Conservation (phyloP, 2,329 filamentous ascomycete genomes). For the Scleromitrula shiraiana region DNA sequence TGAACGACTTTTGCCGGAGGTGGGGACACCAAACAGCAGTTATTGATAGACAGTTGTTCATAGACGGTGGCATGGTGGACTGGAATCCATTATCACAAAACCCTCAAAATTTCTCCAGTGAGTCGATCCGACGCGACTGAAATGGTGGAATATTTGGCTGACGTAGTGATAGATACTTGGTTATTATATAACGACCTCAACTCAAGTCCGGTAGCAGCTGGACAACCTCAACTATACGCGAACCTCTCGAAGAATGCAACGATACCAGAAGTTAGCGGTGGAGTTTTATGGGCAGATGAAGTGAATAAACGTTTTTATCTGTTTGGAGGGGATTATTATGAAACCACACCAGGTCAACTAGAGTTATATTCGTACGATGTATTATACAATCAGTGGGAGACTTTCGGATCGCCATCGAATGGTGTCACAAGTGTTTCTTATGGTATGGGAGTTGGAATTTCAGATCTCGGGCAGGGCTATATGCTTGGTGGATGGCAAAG, state of each 20-base stretch:
- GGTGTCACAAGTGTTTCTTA: slow-evolving; percentile 42
- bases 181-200: slow-evolving; percentile 51
- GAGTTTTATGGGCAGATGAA: slow-evolving; percentile 50
- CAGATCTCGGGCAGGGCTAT: slow-evolving; percentile 47
- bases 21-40: slow-evolving; percentile 54
- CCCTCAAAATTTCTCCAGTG: slow-evolving; percentile 49
- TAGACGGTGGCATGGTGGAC: slow-evolving; percentile 53
- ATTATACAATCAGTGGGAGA: slow-evolving; percentile 47
- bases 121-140: slow-evolving; percentile 17
- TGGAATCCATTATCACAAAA: slow-evolving; percentile 43
- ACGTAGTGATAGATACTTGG: slow-evolving; percentile 37
- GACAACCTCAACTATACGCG: slow-evolving; percentile 42
- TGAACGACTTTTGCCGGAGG: slow-evolving; percentile 45
- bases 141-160: neutral
- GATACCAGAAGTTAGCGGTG: slow-evolving; percentile 43
- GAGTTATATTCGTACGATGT: slow-evolving; percentile 51
- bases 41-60: slow-evolving; percentile 51
- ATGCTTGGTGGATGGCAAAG: slow-evolving; percentile 57
- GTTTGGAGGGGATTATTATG: slow-evolving; percentile 50
- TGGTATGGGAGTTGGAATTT: slow-evolving; percentile 48
- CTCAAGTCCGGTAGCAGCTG: slow-evolving; percentile 32
- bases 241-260: slow-evolving; percentile 51
- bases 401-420: slow-evolving; percentile 32
- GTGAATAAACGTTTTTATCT: slow-evolving; percentile 56
- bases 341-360: slow-evolving; percentile 37